Base-by-base conservation (phyloP, 1,284 basidiomycete species). In the Mycosarcoma mackinlayi region DNA sequence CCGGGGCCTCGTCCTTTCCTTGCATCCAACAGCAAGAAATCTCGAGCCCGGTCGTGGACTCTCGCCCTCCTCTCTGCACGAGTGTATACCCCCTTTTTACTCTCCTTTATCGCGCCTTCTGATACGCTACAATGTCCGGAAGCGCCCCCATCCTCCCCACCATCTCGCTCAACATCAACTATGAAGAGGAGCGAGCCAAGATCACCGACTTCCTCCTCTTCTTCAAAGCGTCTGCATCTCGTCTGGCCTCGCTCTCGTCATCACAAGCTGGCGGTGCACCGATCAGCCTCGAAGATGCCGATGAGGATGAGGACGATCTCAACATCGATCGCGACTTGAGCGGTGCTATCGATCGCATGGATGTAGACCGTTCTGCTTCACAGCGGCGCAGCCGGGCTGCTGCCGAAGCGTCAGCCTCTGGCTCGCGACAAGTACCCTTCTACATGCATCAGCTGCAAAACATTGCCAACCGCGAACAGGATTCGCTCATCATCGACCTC, bases 391-490 rank as follows among this genome's bases (percentile, higher is more conserved):
- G 27, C 18, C 51, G 51, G 31, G 28, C 27, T 7, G 27, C 27
- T 7, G 45, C 56, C n/a, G 24, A 27, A 18, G 45, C 57, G 9
- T 57, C 52, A 4, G 41, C 54, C 10, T 63, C 59, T 14, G 45
- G 34, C 10, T 38, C 54, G 18, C 55, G 68, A 9, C 25, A 64
- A 10, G 55, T 75, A 9, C 83, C 89, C 21, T 95, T 97, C 85
- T 98, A 98, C 83, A 91, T 94, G 88, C 86, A 88, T 50, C 91
- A 94, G 80, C 86, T 98, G 91, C 92, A 94, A 90, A 87, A 87
- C 51, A 91, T 98, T 64, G 92, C 94, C 48, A 96, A 98, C 84
- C 88, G 95, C 41, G 91, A 95, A 63, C 91, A 94, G 80, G 88
- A 92, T 71, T 90, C 90, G 87, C 85, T 94, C 16, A 85, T 89